These are phyloP conservation scores for Tolypocladium nubicola DNA, from an alignment of 2,329 filamentous ascomycete species.

Conservation along the genomic window DNA sequence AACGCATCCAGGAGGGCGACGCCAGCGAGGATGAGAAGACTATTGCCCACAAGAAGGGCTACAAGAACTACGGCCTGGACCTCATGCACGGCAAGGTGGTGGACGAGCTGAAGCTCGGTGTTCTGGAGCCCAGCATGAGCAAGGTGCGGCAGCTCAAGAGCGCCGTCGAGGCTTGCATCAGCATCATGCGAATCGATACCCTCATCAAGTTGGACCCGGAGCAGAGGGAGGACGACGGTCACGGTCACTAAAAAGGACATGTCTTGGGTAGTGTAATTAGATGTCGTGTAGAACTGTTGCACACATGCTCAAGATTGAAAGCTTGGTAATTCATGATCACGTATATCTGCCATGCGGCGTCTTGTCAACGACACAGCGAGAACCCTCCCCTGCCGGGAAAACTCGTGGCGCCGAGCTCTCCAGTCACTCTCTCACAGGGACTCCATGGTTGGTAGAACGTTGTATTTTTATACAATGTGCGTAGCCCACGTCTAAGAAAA, in stretches of 20 bases:
- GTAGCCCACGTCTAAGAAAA: slow-evolving; percentile 23
- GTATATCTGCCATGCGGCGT: not conserved
- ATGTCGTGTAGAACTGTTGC: not conserved
- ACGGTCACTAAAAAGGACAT: slow-evolving; percentile 54
- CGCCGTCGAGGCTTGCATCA: slow-evolving; percentile 95
- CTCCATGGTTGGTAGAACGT: slow-evolving; percentile 13
- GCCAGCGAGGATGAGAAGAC: slow-evolving; percentile 79
- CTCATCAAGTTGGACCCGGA: slow-evolving; percentile 97
- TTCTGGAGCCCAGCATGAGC: slow-evolving; percentile 94
- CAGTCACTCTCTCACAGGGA: not conserved
- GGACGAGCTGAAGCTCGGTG: slow-evolving; percentile 88
- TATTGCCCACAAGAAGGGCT: slow-evolving; percentile 86
- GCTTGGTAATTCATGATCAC: not conserved
- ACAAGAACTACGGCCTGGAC: slow-evolving; percentile 97
- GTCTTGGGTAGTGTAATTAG: not conserved
- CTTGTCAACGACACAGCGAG: not conserved
- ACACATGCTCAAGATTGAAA: not conserved
- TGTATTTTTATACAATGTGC: slow-evolving; percentile 27
- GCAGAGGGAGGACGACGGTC: slow-evolving; percentile 67
- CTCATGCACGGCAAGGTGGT: slow-evolving; percentile 80
- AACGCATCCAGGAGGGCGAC: slow-evolving; percentile 81
- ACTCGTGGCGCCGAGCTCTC: not conserved
- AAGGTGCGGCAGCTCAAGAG: slow-evolving; percentile 98
- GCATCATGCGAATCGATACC: slow-evolving; percentile 98
- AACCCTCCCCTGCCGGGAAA: not conserved